phyloP scores from a whole-genome alignment of 345 rosid genomes.

The Syzygium aqueum region DNA sequence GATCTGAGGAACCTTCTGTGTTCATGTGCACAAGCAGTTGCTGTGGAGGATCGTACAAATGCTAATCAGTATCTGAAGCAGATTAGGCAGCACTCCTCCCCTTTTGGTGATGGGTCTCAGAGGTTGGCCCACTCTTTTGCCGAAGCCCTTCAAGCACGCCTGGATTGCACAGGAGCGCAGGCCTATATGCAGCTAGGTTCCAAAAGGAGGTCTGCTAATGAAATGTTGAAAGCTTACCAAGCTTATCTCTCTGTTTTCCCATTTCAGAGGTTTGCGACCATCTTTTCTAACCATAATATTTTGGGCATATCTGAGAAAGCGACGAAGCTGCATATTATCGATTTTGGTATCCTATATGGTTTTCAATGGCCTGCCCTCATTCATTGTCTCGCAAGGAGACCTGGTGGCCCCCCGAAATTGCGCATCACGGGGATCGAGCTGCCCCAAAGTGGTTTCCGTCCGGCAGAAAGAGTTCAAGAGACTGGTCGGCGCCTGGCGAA shows the following conservation, averaged over 20 bases:
- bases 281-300: constrained; percentile 26
- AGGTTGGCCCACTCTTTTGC: constrained; percentile 40
- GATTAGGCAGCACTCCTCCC: constrained; percentile 31
- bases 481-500: constrained; percentile 33
- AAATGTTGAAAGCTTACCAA: constrained; percentile 29
- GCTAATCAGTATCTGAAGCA: constrained; percentile 27
- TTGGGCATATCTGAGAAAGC: constrained; percentile 15
- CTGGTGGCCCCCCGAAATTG: constrained; percentile 32
- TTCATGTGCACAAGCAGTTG: constrained; percentile 34
- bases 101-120: constrained; percentile 32
- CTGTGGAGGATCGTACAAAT: constrained; percentile 19
- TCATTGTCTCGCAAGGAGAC: constrained; percentile 16
- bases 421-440: constrained; percentile 42
- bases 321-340: constrained; percentile 26
- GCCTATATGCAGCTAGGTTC: constrained; percentile 5
- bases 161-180: constrained; percentile 17
- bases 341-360: constrained; percentile 38
- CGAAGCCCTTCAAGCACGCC: constrained; percentile 34
- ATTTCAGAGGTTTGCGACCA: constrained; percentile 26
- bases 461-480: constrained; percentile 28
- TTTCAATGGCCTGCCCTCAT: constrained; percentile 43
- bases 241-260: constrained; percentile 21
- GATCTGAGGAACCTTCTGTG: constrained; percentile 31
- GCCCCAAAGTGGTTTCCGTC: constrained; percentile 37
- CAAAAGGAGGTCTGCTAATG: constrained; percentile 18